Base-by-base conservation (phyloP, 2,329 filamentous ascomycete species). In the Cladophialophora exuberans region DNA sequence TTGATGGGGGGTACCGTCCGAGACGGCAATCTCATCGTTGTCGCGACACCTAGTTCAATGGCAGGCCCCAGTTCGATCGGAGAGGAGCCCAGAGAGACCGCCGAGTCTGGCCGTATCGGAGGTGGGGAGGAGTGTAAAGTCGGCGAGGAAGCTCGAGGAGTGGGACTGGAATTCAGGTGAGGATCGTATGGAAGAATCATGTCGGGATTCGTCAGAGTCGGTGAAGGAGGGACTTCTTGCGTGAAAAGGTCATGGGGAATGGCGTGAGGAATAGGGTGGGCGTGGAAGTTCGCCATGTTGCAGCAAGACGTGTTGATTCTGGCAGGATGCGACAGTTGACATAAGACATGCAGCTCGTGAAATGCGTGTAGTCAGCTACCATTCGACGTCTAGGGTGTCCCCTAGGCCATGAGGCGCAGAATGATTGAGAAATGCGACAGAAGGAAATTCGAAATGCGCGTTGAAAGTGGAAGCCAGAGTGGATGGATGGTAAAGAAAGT, bases 171-270 rank as follows among this genome's bases (percentile, higher is more conserved):
- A 31, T 46, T 35, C 4, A 49, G 31, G 28, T 56, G 30, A 25
- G 49, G 56, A 13, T 54, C 44, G 30, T 56, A 56, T 9, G 92
- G 92, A 48, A 97, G 77, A 66, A 97, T 96, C 90, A 96, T 92
- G 70, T 96, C 92, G 48, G 91, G 90, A 71, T 96, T 95, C 52
- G 90, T 95, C 66, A 97, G 77, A 2, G 92, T 96, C 42, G 92
- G 92, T 56, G 90, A 95, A 10, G 84, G 84, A 61, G 88, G 85
- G 9, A 43, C 43, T 36, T 64, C 60, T 30, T 62, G 56, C 6
- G 42, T 52, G 18, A 57, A 53, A 30, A 53, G 50, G 45, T 56
- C 57, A 46, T 56, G 56, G 11, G 56, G 52, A 22, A 59, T 61
- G 20, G 55, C 55, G 43, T 50, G 56, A 41, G 56, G 52, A 13